phyloP scores from a whole-genome alignment of 2,329 filamentous ascomycete genomes.

The Ramularia endophylla region DNA sequence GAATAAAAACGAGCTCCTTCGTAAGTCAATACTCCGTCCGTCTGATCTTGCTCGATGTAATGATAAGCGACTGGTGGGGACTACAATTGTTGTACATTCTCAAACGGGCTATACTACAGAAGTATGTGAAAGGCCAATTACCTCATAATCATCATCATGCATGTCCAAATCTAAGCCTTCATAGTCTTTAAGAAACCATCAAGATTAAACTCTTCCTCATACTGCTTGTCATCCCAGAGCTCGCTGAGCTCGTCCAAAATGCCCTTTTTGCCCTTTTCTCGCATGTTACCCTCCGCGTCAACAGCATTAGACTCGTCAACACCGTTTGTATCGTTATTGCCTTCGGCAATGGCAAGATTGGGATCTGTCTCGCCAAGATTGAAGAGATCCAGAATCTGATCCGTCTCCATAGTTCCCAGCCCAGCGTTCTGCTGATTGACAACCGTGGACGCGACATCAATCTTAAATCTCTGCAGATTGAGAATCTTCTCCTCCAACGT shows the following conservation, averaged over 20 bases:
- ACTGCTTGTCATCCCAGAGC: conserved; percentile 95
- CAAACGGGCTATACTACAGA: too few relatives aligned
- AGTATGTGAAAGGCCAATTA: too few relatives aligned
- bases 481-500: conserved; percentile 98
- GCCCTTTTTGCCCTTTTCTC: conserved; percentile 93
- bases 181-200: conserved; percentile 94
- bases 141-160: conserved; percentile 8
- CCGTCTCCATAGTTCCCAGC: conserved; percentile 92
- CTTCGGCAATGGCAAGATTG: conserved; percentile 26
- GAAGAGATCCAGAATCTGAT: conserved; percentile 95
- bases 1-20: too few relatives aligned
- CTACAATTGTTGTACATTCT: too few relatives aligned
- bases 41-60: too few relatives aligned
- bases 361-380: conserved; percentile 70
- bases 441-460: conserved; percentile 94
- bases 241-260: conserved; percentile 94
- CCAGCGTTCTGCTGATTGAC: conserved; percentile 99
- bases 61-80: too few relatives aligned
- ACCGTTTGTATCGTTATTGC: conserved; percentile 43
- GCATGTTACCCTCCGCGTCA: conserved; percentile 77
- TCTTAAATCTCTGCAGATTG: conserved; percentile 95
- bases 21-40: too few relatives aligned
- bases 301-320: conserved; percentile 71
- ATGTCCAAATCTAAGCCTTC: conserved; percentile 52
- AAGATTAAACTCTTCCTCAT: conserved; percentile 95